Percentiles rank a stretch among this genome's conserved stretches.
Evolutionary conservation across 768 basidiomycete species (phyloP).

Genomic region (Mycena floridula): DNA sequence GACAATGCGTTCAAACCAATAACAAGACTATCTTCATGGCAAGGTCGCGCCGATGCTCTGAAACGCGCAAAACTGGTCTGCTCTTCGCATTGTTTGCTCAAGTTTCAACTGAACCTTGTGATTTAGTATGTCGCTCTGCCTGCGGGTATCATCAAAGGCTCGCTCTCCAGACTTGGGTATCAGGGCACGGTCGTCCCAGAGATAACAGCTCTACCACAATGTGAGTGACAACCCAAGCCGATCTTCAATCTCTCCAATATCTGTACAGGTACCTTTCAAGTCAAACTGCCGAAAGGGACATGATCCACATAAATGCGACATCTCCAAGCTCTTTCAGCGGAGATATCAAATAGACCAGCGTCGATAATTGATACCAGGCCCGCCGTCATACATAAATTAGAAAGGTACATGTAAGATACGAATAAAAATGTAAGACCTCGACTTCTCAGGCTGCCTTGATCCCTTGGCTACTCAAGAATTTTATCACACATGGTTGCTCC

Average conservation of each 20-base stretch:
- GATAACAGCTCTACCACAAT: conserved; percentile 78
- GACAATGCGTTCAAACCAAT: conserved; percentile 89
- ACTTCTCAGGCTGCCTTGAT: no score
- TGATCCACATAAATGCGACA: no score
- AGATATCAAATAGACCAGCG: no score
- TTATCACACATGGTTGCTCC: no score
- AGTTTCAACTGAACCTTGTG: no score
- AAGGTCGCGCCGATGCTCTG: conserved; percentile 68
- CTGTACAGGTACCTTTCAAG: conserved; percentile 77
- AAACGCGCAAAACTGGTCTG: conserved; percentile 66
- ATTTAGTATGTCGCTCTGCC: conserved; percentile 75
- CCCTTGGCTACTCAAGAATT: no score
- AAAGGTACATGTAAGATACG: no score
- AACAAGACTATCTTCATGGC: conserved; percentile 72
- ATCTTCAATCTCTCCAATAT: no score
- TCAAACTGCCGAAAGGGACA: conserved; percentile 66
- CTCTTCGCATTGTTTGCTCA: neutral
- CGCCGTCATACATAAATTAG: no score
- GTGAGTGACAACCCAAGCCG: conserved; percentile 30
- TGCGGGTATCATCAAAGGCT: conserved; percentile 79
- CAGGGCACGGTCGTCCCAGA: conserved; percentile 74
- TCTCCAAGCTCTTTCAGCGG: no score
- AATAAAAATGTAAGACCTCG: no score
- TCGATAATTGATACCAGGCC: no score
- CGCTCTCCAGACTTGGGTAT: conserved; percentile 72